A percentile compares a stretch with the other conserved stretches of the same genome.
Evolutionary conservation across 2,329 filamentous ascomycete genomes (phyloP).

Genomic region (Hortaea werneckii): DNA sequence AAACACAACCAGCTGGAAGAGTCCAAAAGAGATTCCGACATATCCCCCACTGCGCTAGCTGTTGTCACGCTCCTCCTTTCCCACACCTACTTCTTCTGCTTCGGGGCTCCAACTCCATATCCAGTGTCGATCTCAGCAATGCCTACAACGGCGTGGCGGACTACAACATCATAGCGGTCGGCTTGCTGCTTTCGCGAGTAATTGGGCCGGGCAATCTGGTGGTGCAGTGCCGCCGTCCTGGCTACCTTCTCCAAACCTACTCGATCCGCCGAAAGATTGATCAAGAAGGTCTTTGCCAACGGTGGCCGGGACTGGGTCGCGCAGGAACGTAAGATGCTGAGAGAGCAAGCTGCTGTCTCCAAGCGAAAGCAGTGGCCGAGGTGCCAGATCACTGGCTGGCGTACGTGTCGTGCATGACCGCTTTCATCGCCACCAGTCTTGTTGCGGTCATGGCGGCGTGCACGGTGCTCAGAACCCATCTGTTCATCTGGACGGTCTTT

Average conservation of each 20-base stretch:
- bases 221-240: conserved; percentile 55
- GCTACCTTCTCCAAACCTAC: conserved; percentile 33
- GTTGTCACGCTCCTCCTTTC: conserved; percentile 67
- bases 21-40: conserved; percentile 1
- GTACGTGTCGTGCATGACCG: conserved; percentile 56
- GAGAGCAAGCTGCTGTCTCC: not conserved
- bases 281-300: not conserved
- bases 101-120: conserved; percentile 92
- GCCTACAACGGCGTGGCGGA: conserved; percentile 84
- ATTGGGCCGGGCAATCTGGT: conserved; percentile 91
- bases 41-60: conserved; percentile 34
- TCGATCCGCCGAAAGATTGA: not conserved
- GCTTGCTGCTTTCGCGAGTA: conserved; percentile 75
- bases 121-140: conserved; percentile 85
- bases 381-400: conserved; percentile 9
- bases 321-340: conserved; percentile 19
- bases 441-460: conserved; percentile 81
- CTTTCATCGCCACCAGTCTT: conserved; percentile 57
- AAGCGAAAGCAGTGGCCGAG: not conserved
- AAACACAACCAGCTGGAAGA: not conserved
- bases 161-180: conserved; percentile 75
- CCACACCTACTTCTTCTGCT: conserved; percentile 76
- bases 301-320: conserved; percentile 17
- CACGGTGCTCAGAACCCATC: conserved; percentile 68
- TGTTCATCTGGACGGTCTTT: conserved; percentile 99